phyloP scores from a whole-genome alignment of 352 stramenopile species.

The Halophytophthora polymorphica region DNA sequence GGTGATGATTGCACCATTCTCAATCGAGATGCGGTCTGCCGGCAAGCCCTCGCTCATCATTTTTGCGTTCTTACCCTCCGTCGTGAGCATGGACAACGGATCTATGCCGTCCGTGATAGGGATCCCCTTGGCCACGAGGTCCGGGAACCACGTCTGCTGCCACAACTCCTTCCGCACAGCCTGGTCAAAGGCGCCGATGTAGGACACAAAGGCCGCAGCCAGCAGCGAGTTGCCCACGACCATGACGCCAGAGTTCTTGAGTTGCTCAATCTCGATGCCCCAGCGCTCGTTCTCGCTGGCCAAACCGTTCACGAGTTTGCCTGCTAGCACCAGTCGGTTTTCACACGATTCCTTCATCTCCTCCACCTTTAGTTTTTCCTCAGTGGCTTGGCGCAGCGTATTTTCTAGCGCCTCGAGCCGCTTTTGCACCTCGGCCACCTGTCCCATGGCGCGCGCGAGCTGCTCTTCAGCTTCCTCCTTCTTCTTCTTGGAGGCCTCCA shows the following conservation, averaged over 20 bases:
- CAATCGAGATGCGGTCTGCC: constrained; percentile 96
- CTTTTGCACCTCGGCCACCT: constrained; percentile 93
- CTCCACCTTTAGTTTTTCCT: constrained; percentile 97
- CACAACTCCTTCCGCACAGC: constrained; percentile 83
- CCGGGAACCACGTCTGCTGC: constrained; percentile 82
- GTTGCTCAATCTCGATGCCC: constrained; percentile 95
- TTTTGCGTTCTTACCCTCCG: constrained; percentile 95
- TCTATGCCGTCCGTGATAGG: constrained; percentile 94
- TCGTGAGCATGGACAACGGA: constrained; percentile 94
- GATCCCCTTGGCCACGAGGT: constrained; percentile 90
- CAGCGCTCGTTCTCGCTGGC: constrained; percentile 96
- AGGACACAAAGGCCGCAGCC: constrained; percentile 96
- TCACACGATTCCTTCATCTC: constrained; percentile 93
- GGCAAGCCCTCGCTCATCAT: constrained; percentile 97
- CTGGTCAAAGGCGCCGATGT: constrained; percentile 97
- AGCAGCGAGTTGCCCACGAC: constrained; percentile 96
- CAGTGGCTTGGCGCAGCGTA: constrained; percentile 91
- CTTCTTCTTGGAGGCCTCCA: constrained; percentile 93
- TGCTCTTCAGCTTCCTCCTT: constrained; percentile 92
- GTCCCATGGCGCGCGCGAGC: constrained; percentile 87
- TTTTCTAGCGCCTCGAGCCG: constrained; percentile 91
- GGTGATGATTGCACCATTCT: constrained; percentile 97
- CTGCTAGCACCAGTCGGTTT: constrained; percentile 89
- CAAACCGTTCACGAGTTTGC: constrained; percentile 94
- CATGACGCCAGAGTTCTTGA: constrained; percentile 93